Conservation (phyloP, 306 rosid species). For the Ormosia emarginata region DNA sequence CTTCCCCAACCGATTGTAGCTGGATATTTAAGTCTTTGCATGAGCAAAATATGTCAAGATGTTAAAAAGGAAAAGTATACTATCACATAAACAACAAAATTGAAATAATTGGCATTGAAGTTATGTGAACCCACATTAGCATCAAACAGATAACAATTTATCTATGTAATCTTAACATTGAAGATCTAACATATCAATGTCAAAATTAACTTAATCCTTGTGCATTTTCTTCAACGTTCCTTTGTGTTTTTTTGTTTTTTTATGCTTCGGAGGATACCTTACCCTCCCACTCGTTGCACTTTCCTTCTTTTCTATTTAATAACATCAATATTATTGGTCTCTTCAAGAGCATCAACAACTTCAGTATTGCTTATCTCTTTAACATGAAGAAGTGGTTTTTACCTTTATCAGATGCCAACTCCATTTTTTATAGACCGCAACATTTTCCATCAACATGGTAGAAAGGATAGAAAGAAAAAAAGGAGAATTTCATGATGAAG, state of each 20-base stretch:
- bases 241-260: not conserved
- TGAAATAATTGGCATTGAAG: not conserved
- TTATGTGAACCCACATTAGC: not conserved
- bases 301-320: not conserved
- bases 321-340: not conserved
- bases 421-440: not conserved
- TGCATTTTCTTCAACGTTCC: not conserved
- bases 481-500: not conserved
- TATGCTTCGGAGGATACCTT: not conserved
- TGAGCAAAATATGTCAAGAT: conserved; percentile 33
- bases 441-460: not conserved
- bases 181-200: not conserved
- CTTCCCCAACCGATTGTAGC: conserved; percentile 77
- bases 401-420: not conserved
- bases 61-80: not conserved
- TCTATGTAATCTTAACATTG: not conserved
- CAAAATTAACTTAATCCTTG: not conserved
- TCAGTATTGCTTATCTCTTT: not conserved
- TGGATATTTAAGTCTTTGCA: conserved; percentile 45
- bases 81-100: not conserved
- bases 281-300: no score
- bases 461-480: not conserved
- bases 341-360: not conserved
- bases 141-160: not conserved
- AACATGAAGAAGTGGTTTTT: not conserved